Conservation (phyloP, 305 asterid species). For the Salvia sclarea region DNA sequence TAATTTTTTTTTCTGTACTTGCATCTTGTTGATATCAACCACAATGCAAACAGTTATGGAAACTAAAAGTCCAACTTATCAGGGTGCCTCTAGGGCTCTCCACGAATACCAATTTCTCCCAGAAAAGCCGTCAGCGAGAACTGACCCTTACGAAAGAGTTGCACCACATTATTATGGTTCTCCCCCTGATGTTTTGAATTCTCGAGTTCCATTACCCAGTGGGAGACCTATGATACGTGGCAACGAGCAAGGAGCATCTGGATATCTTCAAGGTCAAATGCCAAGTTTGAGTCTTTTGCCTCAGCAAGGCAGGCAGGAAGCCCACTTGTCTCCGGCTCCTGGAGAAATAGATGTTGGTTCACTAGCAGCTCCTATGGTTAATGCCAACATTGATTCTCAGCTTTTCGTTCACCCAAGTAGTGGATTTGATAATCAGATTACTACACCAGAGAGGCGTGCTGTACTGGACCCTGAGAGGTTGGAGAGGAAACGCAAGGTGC, state of each 20-base stretch:
- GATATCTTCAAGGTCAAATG: constrained; percentile 53
- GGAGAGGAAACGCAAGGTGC: constrained; percentile 88
- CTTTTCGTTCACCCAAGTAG: constrained; percentile 47
- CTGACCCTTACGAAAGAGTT: constrained; percentile 50
- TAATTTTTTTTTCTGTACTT: constrained; percentile 14
- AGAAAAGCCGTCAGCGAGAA: constrained; percentile 71
- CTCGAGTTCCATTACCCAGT: constrained; percentile 52
- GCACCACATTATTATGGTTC: constrained; percentile 56
- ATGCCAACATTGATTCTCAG: constrained; percentile 48
- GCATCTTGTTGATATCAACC: constrained; percentile 13
- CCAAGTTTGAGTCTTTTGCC: constrained; percentile 58
- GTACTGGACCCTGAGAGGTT: constrained; percentile 62
- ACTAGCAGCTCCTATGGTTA: constrained; percentile 39
- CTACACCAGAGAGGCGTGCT: constrained; percentile 53
- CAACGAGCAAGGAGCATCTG: constrained; percentile 56
- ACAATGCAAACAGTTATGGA: constrained; percentile 20
- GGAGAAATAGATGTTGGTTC: constrained; percentile 55
- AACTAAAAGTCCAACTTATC: constrained; percentile 34
- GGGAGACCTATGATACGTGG: constrained; percentile 53
- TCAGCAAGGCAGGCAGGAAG: constrained; percentile 60
- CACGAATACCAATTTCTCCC: constrained; percentile 89
- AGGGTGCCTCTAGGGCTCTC: constrained; percentile 72
- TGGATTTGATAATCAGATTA: constrained; percentile 47
- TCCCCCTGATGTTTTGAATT: constrained; percentile 52
- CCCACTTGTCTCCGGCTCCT: constrained; percentile 52